Base-by-base conservation (phyloP, 495 filamentous ascomycete genomes). In the Penicillium bovifimosum region DNA sequence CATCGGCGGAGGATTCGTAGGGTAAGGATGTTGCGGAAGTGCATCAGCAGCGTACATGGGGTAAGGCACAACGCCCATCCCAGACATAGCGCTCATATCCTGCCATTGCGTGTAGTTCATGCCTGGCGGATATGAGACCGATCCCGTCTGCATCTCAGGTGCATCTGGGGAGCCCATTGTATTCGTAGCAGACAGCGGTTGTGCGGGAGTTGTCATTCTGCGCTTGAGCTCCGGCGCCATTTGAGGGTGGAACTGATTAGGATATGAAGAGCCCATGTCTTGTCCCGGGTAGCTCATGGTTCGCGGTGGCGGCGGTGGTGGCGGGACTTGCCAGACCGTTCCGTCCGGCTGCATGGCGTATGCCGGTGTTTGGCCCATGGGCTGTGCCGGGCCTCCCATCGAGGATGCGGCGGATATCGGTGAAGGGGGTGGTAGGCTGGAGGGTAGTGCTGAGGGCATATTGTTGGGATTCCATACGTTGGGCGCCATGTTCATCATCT, bases 131-230 rank as follows among this genome's bases (percentile, higher is more conserved):
- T 73, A 76, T 0, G 69, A 63, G 1, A 74, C 65, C 1, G 68
- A 55, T 1, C 70, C 63, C 0, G 56, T 50, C 33, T 72, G 72
- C 50, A 73, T 63, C 10, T 61, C 60, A 3, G 67, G 56, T 1
- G 70, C 47, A 8, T 33, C 50, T 17, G 68, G 56, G 9, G 72
- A 62, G 46, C 62, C 57, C 31, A 63, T 49, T 7, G 56, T 56
- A 16, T 24, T 54, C 6, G 57, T n/a, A 4, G 51, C 50, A n/a
- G 61, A 57, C 18, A 65, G 55, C 0, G 57, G 38, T 26, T 74
- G 67, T 11, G 67, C 63, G 3, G 73, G 73, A 28, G 68, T 75
- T n/a, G 72, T 74, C 65, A 76, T 70, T 43, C 72, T 59, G 16
- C 69, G 65, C 50, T 75, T 75, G 27, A 71, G 55, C 48, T 76